A percentile compares a stretch with the other conserved stretches of the same genome.
Conservation (phyloP, 2,329 filamentous ascomycete species). For the Aureobasidium sp. region DNA sequence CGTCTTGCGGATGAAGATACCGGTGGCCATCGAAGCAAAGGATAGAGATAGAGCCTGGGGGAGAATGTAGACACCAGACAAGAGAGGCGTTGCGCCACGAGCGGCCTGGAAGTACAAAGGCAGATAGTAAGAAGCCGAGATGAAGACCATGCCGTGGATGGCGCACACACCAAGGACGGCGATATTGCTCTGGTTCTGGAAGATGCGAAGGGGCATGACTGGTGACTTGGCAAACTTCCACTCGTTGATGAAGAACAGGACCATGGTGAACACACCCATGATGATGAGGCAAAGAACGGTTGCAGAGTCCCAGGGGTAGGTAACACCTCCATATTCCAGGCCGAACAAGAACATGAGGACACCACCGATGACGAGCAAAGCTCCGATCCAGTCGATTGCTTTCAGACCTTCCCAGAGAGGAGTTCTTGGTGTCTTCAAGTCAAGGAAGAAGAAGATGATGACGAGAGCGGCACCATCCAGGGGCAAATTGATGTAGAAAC, state of each 20-base stretch:
- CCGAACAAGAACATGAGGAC: constrained; percentile 82
- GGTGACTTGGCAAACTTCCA: constrained; percentile 66
- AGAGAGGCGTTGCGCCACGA: constrained; percentile 56
- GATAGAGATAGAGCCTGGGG: constrained; percentile 28
- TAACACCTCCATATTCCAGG: constrained; percentile 72
- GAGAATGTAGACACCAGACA: constrained; percentile 56
- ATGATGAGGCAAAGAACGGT: constrained; percentile 41
- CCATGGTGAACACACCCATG: constrained; percentile 20
- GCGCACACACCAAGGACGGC: constrained; percentile 59
- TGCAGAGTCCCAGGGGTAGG: constrained; percentile 64
- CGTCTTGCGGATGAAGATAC: constrained; percentile 36
- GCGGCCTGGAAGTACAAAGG: constrained; percentile 79
- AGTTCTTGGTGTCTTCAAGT: constrained; percentile 58
- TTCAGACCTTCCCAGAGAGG: constrained; percentile 52
- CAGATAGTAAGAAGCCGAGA: constrained; percentile 68
- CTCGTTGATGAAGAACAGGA: constrained; percentile 63
- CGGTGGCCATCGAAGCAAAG: constrained; percentile 25
- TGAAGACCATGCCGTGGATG: constrained; percentile 68
- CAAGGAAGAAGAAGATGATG: constrained; percentile 53
- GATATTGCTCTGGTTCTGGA: constrained; percentile 56
- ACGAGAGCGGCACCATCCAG: constrained; percentile 51
- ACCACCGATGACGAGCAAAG: constrained; percentile 59
- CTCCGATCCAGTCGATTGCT: constrained; percentile 59
- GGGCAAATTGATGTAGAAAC: constrained; percentile 47
- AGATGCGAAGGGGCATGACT: constrained; percentile 66